Conservation (phyloP, 441 rosid genomes). For the Brassica balearica region DNA sequence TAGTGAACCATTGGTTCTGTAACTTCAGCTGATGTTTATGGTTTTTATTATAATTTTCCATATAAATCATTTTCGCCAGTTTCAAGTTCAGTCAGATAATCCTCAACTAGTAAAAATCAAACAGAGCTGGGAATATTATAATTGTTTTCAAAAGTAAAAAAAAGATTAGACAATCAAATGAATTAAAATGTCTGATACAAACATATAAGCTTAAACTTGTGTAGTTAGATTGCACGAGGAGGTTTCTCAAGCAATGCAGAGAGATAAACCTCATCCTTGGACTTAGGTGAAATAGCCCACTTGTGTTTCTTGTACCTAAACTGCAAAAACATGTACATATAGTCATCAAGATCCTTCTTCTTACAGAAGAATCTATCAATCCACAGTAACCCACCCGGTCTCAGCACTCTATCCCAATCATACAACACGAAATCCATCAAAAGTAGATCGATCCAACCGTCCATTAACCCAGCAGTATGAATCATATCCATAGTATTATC, state of each 20-base stretch:
- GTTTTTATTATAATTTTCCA: constrained; percentile 21
- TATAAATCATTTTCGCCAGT: constrained; percentile 16
- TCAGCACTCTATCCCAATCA: constrained; percentile 86
- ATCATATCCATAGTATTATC: constrained; percentile 90
- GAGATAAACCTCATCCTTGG: constrained; percentile 71
- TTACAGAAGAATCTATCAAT: constrained; percentile 80
- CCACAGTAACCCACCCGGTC: constrained; percentile 91
- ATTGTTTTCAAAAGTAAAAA: neutral
- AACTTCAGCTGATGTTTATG: constrained; percentile 29
- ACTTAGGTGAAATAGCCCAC: constrained; percentile 76
- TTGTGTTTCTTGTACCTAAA: constrained; percentile 86
- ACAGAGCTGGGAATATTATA: constrained; percentile 4
- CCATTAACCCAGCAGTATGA: constrained; percentile 75
- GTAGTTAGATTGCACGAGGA: constrained; percentile 67
- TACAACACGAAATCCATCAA: constrained; percentile 79
- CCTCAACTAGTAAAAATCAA: constrained; percentile 5
- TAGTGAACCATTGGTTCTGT: constrained; percentile 33
- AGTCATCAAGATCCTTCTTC: constrained; percentile 76
- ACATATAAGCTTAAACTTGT: constrained; percentile 5
- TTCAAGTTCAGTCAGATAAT: constrained; percentile 2
- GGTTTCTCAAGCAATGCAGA: constrained; percentile 92
- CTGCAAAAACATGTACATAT: constrained; percentile 89
- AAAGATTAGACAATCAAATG: constrained; percentile 23
- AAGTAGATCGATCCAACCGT: constrained; percentile 80
- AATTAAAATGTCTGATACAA: constrained; percentile 22